Base-by-base conservation (phyloP, 768 basidiomycete species). In the Psilocybe cubensis region DNA sequence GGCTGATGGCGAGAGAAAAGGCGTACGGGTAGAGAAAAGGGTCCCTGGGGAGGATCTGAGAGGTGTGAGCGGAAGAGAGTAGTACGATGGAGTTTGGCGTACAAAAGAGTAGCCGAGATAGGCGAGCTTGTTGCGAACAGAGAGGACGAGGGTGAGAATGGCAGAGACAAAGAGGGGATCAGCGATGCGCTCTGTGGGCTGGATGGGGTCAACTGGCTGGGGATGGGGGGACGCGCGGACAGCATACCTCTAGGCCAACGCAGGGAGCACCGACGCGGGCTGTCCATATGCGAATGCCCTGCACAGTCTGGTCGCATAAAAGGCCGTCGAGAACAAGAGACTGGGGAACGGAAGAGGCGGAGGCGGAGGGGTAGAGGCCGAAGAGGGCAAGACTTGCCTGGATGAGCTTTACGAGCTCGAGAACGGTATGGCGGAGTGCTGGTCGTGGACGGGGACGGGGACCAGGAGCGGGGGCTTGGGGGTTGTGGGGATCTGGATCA, bases 231-330 rank as follows among this genome's bases (percentile, higher is more conserved):
- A 9, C 12, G 8, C 29, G 54, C 24, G 51, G 52, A 23, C 27
- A 58, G 47, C 66, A 61, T 76, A 77, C 89, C 79, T 92, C 89
- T 17, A 89, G 74, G 28, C 81, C 80, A 54, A 87, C 68, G 60
- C 79, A 79, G 7, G 80, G 81, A 60, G 83, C 83, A 11, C 88
- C 91, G 41, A 93, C 78, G 43, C 84, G 82, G 12, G 78, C 65
- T 27, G 84, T 82, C 91, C 92, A 94, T 49, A 72, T 75, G 46
- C 81, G 77, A 29, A 94, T 82, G 4, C 86, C 91, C 24, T 87
- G 84, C 24, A 91, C 82, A 0, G 92, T 92, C 12, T 78, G 72
- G 69, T 94, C 91, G 66, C 92, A 94, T 21, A 94, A 72, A 12
- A 94, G 76, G 1, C 92, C 92, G 69, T 94, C 85, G 41, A 81